Evolutionary conservation across 1,284 basidiomycete species (phyloP), one percentile per base, ranked within the genome.

Genomic region (Rhodotorula sp.): DNA sequence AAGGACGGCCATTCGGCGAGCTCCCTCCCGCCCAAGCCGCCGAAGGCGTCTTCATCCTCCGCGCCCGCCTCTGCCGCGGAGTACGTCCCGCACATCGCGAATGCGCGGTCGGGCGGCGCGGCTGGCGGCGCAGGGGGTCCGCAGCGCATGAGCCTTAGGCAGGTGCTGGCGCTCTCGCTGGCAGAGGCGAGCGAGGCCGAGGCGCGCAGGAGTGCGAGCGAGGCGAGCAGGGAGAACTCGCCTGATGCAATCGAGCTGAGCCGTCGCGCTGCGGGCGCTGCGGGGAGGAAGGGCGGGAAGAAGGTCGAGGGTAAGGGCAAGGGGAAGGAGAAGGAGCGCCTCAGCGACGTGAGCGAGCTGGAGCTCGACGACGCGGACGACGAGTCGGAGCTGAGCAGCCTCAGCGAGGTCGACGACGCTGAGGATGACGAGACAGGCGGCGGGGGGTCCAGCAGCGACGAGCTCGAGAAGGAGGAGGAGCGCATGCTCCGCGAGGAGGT

Each of bases 401-500:
- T 51, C 46, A 50, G 29, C n/a, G 56, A 61, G 8, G 29, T 9
- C 12, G 73, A 69, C n/a, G 69, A 64, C 10, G 66, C 61, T 25
- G 76, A 71, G 59, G 66, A 53, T 17, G 69, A 61, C 39, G 56
- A 37, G 10, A 60, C 59, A n/a, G 60, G 34, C 5, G 32, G 39
- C 27, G 51, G 15, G 6, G 29, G 13, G 3, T 21, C n/a, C 17
- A 54, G 50, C n/a, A 27, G 17, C 22, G 41, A 60, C n/a, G 64
- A 51, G 27, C 39, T 66, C 22, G 65, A 59, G 62, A 64, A 66
- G 58, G 62, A 63, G 19, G 76, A 77, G 63, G 77, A 78, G 70
- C 55, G 64, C 32, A 61, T 69, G 17, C 56, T 78, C 21, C 70
- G 76, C 37, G 66, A 54, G 10, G 77, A 78, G 48, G 57, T 76